Conservation (phyloP, 345 rosid species). For the Euclidium syriacum region DNA sequence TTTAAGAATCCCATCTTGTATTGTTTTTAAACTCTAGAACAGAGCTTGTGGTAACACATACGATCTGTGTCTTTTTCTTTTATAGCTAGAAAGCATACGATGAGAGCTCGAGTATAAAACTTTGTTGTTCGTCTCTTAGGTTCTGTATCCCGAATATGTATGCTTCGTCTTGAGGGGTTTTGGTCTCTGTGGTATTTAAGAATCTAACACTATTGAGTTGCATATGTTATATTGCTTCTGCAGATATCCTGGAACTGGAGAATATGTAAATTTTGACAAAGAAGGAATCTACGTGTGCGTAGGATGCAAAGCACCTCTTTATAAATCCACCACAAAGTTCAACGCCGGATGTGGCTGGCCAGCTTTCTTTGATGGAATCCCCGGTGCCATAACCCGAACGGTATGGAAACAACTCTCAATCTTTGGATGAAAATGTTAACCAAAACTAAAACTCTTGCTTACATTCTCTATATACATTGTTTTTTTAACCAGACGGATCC, state of each 20-base stretch:
- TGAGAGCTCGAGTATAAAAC: neutral
- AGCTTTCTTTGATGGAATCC: constrained; percentile 78
- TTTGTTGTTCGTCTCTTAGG: neutral
- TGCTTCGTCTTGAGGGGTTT: neutral
- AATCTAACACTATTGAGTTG: neutral
- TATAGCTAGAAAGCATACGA: neutral
- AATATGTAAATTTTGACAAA: constrained; percentile 50
- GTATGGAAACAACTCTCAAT: constrained; percentile 30
- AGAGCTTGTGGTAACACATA: neutral
- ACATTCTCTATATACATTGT: neutral
- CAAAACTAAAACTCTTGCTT: neutral
- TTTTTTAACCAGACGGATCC: constrained; percentile 49
- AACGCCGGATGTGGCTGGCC: constrained; percentile 87
- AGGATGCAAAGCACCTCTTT: constrained; percentile 76
- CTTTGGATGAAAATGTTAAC: neutral
- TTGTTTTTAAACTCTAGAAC: no score
- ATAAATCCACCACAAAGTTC: constrained; percentile 71
- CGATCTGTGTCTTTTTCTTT: neutral
- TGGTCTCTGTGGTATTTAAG: neutral
- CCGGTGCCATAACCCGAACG: constrained; percentile 61
- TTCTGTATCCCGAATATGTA: neutral
- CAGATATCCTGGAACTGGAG: constrained; percentile 73
- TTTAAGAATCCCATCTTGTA: no score
- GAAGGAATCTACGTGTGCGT: constrained; percentile 71
- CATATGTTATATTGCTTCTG: no score